A percentile compares a stretch with the other conserved stretches of the same genome.
Conservation (phyloP, 129 eudicot genomes). For the Lonicera japonica region DNA sequence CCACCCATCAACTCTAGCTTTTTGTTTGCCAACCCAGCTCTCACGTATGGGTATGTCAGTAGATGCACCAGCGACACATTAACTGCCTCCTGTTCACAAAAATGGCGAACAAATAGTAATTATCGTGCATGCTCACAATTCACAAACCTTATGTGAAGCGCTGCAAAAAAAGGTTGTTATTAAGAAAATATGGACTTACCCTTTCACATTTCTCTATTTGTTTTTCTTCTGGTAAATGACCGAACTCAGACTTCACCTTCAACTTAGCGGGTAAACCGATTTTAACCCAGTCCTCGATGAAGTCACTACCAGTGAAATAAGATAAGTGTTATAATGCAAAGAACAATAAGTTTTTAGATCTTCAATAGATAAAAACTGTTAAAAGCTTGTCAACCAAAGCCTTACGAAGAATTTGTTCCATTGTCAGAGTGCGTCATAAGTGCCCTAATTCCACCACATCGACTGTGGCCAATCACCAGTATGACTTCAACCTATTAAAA, state of each 20-base stretch:
- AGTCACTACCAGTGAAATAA: background rate
- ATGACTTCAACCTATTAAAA: conserved; percentile 19
- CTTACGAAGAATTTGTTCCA: conserved; percentile 12
- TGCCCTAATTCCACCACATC: conserved; percentile 31
- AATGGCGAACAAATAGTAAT: background rate
- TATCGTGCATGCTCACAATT: background rate
- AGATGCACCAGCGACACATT: background rate
- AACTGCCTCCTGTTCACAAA: background rate
- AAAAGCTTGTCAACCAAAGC: background rate
- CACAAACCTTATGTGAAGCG: no score
- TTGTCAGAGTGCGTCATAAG: conserved; percentile 20
- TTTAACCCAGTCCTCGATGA: background rate
- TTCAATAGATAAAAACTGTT: background rate
- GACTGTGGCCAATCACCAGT: conserved; percentile 25
- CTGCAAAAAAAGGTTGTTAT: no score
- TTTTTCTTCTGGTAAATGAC: background rate
- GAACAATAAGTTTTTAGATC: no score
- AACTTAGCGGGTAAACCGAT: conserved; percentile 3
- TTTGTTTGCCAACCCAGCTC: background rate
- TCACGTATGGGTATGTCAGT: background rate
- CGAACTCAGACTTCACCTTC: background rate
- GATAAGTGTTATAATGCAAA: background rate
- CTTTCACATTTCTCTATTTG: background rate
- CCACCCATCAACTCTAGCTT: background rate
- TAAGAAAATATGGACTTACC: background rate